Evolutionary conservation across 2,329 filamentous ascomycete species (phyloP).

Genomic region (Aspergillus ruber): DNA sequence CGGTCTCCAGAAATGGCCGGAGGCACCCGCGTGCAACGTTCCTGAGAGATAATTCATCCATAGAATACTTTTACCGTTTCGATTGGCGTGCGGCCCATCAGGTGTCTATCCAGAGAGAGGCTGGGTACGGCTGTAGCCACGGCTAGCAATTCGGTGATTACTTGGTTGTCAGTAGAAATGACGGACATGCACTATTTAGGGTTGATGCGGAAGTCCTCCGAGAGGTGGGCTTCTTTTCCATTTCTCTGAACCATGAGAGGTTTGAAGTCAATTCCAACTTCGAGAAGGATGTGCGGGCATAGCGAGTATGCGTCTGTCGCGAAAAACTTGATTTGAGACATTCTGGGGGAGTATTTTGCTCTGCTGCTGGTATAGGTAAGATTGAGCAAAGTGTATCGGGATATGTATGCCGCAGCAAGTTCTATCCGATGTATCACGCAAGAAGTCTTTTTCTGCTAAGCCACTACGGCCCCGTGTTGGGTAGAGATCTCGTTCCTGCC

Average conservation of each 20-base stretch:
- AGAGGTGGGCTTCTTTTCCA: conserved; percentile 2
- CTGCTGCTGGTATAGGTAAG: too few species aligned
- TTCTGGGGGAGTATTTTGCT: not conserved
- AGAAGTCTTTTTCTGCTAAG: too few species aligned
- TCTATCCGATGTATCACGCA: too few species aligned
- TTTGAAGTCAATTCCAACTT: conserved; percentile 15
- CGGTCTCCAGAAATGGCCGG: conserved; percentile 19
- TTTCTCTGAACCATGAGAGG: conserved; percentile 5
- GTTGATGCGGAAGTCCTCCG: conserved; percentile 21
- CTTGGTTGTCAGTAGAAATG: conserved; percentile 21
- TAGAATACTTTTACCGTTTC: conserved; percentile 25
- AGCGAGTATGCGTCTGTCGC: conserved; percentile 26
- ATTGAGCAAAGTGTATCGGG: too few species aligned
- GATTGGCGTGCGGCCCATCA: conserved; percentile 23
- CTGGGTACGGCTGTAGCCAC: conserved; percentile 27
- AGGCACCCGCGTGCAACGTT: conserved; percentile 24
- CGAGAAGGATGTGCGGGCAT: conserved; percentile 27
- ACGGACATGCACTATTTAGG: conserved; percentile 26
- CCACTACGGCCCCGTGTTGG: too few species aligned
- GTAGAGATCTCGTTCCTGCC: too few species aligned
- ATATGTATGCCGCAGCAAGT: too few species aligned
- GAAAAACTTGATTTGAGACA: conserved; percentile 19
- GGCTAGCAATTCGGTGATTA: conserved; percentile 30
- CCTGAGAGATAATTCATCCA: conserved; percentile 33
- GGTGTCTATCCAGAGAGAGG: conserved; percentile 19